A percentile compares a stretch with the other conserved stretches of the same genome.
Evolutionary conservation across 768 basidiomycete genomes (phyloP).

Genomic region (Termitomyces sp.): DNA sequence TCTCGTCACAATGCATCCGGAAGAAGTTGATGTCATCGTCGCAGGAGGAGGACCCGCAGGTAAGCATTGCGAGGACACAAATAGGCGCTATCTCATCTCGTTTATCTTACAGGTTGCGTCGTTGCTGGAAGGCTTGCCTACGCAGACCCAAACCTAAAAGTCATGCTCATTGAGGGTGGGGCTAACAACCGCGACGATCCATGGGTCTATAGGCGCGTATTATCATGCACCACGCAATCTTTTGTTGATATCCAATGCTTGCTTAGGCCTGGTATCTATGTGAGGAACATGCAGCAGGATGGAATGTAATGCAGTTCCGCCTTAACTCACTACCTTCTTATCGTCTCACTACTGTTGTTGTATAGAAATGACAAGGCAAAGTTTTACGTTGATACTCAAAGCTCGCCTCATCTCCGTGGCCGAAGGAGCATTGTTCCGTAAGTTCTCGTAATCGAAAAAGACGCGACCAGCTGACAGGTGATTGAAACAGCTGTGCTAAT

Average conservation of each 20-base stretch:
- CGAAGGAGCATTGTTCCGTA: conserved; percentile 65
- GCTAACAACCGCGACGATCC: conserved; percentile 71
- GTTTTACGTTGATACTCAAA: conserved; percentile 61
- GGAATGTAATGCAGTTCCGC: conserved; percentile 40
- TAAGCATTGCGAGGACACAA: conserved; percentile 9
- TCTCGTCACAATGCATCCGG: conserved; percentile 40
- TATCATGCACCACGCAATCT: not conserved
- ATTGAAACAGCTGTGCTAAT: conserved; percentile 52
- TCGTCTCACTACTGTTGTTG: not conserved
- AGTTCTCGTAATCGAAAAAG: conserved; percentile 16
- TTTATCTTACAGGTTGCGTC: conserved; percentile 42
- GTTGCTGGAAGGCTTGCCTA: conserved; percentile 66
- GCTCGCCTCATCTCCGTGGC: conserved; percentile 55
- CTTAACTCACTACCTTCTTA: not conserved
- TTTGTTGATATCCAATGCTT: not conserved
- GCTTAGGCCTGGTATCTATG: conserved; percentile 58
- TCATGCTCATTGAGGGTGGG: conserved; percentile 72
- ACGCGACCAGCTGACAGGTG: not conserved
- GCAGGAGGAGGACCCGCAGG: conserved; percentile 66
- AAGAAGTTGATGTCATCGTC: conserved; percentile 71
- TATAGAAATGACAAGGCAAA: conserved; percentile 68
- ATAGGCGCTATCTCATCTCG: not conserved
- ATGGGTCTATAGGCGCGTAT: conserved; percentile 58
- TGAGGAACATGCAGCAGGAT: conserved; percentile 66
- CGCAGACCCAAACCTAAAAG: conserved; percentile 67